Evolutionary conservation across 768 basidiomycete genomes (phyloP).

Genomic region (Phylloporus arenicola): DNA sequence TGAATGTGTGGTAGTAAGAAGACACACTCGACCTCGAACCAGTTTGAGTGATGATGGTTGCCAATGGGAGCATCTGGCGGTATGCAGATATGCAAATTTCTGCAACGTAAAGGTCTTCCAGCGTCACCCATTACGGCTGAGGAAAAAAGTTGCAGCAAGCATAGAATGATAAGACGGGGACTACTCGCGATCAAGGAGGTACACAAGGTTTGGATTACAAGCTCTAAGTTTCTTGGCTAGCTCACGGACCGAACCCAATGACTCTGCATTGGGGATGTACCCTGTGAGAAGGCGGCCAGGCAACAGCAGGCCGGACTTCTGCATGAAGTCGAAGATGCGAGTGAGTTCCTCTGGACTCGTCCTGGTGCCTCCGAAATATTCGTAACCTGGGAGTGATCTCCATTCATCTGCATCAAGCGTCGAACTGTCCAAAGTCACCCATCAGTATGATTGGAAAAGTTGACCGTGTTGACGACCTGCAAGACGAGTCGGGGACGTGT

Average conservation of each 20-base stretch:
- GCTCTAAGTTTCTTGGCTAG: constrained; percentile 58
- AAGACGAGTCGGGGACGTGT: too few species aligned
- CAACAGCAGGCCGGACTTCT: constrained; percentile 66
- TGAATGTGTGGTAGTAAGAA: not conserved
- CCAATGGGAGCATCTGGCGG: constrained; percentile 68
- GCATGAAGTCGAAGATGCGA: constrained; percentile 67
- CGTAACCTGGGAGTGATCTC: constrained; percentile 57
- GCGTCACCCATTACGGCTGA: constrained; percentile 93
- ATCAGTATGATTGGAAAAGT: constrained; percentile 95
- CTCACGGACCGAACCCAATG: constrained; percentile 59
- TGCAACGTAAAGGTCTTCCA: constrained; percentile 82
- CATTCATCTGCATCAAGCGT: not conserved
- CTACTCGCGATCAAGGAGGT: constrained; percentile 85
- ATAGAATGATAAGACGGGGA: not conserved
- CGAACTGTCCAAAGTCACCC: constrained; percentile 11
- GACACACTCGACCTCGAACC: constrained; percentile 91
- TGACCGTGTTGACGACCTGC: constrained; percentile 85
- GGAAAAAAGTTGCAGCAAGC: not conserved
- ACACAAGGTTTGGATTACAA: constrained; percentile 59
- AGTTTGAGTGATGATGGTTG: constrained; percentile 94
- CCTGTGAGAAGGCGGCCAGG: constrained; percentile 81
- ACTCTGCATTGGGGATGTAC: constrained; percentile 83
- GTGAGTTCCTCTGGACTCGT: constrained; percentile 74
- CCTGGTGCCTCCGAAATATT: constrained; percentile 71
- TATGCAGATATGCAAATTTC: constrained; percentile 85